Evolutionary conservation across 2,329 filamentous ascomycete species (phyloP).

Genomic region (Parafenestella ontariensis): DNA sequence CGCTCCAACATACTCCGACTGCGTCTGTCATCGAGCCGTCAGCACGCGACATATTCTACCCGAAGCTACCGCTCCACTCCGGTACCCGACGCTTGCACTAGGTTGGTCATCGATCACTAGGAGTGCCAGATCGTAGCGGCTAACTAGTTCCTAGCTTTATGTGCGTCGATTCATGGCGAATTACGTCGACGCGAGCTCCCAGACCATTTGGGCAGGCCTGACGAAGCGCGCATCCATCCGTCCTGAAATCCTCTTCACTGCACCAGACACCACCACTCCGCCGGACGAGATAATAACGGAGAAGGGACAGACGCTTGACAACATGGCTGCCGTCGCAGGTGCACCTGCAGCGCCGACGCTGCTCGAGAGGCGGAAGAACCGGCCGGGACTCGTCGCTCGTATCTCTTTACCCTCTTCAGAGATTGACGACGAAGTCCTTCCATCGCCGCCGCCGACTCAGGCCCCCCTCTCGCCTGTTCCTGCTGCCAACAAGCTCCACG

Average conservation of each 20-base stretch:
- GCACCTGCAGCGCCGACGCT: constrained; percentile 21
- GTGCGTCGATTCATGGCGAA: constrained; percentile 25
- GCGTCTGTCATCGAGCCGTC: not conserved
- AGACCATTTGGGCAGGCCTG: constrained; percentile 43
- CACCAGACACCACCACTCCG: constrained; percentile 35
- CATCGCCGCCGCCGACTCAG: constrained; percentile 42
- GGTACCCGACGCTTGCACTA: constrained; percentile 5
- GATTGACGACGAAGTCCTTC: constrained; percentile 34
- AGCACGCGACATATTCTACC: not conserved
- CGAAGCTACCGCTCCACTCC: not conserved
- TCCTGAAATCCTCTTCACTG: constrained; percentile 32
- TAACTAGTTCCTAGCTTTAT: constrained; percentile 28
- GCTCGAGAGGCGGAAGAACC: constrained; percentile 32
- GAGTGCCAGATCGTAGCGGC: constrained; percentile 9
- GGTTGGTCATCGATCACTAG: constrained; percentile 10
- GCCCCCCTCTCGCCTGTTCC: constrained; percentile 43
- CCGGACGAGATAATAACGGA: constrained; percentile 39
- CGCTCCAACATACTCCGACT: not conserved
- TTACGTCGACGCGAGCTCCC: constrained; percentile 39
- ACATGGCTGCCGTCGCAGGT: constrained; percentile 8
- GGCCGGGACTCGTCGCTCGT: constrained; percentile 27
- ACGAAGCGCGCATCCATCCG: constrained; percentile 32
- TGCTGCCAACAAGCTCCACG: constrained; percentile 42
- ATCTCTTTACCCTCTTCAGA: constrained; percentile 32
- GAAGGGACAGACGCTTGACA: constrained; percentile 24